Conservation (phyloP, 495 filamentous ascomycete genomes). For the Aspergillus incahuasiensis region DNA sequence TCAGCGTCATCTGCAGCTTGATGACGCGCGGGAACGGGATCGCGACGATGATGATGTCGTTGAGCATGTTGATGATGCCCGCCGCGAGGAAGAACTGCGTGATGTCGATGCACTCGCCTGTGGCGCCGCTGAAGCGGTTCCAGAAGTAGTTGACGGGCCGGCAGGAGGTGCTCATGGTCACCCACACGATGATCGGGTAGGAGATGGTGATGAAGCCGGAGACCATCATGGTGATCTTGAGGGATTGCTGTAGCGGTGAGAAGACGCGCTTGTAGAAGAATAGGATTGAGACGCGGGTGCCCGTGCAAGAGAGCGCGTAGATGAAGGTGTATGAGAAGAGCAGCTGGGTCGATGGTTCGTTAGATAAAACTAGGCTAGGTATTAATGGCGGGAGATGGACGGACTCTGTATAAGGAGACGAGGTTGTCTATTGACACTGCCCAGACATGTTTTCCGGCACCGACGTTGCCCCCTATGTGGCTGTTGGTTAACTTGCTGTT, state of each 20-base stretch:
- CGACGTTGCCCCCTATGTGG: conserved; percentile 19
- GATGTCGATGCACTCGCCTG: background rate
- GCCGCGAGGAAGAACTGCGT: background rate
- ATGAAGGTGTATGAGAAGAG: conserved; percentile 31
- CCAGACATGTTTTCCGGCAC: conserved; percentile 30
- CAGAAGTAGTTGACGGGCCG: background rate
- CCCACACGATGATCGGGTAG: background rate
- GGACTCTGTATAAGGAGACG: conserved; percentile 14
- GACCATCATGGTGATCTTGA: background rate
- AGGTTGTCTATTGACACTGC: conserved; percentile 19
- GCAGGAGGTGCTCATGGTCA: background rate
- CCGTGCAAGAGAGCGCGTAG: conserved; percentile 14
- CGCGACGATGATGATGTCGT: background rate
- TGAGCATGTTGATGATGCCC: background rate
- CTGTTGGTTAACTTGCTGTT: background rate
- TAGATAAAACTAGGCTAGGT: background rate
- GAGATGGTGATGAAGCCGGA: background rate
- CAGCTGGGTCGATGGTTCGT: conserved; percentile 16
- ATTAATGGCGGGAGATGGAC: background rate
- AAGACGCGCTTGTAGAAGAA: conserved; percentile 7
- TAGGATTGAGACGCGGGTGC: conserved; percentile 1
- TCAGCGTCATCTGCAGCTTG: background rate
- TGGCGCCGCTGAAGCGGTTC: background rate
- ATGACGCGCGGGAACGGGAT: background rate
- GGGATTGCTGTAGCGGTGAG: background rate